These are phyloP conservation scores for Neurospora sp. DNA, from an alignment of 495 filamentous ascomycete genomes.

Conservation along the genomic window DNA sequence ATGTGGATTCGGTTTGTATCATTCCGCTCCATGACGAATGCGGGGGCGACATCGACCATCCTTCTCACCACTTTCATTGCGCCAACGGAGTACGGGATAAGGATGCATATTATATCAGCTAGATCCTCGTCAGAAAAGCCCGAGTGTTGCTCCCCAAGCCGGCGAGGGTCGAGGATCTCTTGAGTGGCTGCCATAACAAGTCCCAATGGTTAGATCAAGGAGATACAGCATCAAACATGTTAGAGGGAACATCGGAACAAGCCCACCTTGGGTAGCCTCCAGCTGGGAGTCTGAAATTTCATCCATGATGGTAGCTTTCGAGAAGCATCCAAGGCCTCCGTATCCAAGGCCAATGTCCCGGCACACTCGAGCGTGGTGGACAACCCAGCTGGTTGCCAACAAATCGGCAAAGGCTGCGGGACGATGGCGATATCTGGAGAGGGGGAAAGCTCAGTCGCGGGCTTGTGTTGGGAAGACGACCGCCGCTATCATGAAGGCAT, in stretches of 20 bases:
- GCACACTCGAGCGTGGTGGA: not conserved
- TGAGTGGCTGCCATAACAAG: slow-evolving; percentile 53
- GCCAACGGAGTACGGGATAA: slow-evolving; percentile 65
- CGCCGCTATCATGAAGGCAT: not conserved
- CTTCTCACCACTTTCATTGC: slow-evolving; percentile 57
- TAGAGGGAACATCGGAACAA: not conserved
- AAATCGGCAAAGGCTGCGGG: not conserved
- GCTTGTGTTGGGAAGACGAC: not conserved
- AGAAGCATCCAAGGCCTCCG: not conserved
- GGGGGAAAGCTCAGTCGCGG: not conserved
- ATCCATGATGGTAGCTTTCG: not conserved
- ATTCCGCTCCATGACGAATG: slow-evolving; percentile 26
- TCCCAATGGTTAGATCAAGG: not conserved
- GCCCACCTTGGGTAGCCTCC: slow-evolving; percentile 18
- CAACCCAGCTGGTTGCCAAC: not conserved
- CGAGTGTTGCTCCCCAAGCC: slow-evolving; percentile 64
- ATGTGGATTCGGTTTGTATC: slow-evolving; percentile 41
- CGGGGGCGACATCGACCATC: slow-evolving; percentile 36
- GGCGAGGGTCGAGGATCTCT: slow-evolving; percentile 66
- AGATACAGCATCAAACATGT: slow-evolving; percentile 9
- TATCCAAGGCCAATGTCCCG: not conserved
- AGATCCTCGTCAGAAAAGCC: slow-evolving; percentile 71
- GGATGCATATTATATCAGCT: slow-evolving; percentile 78
- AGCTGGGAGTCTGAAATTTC: not conserved
- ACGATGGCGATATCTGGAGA: not conserved